Conservation (phyloP, 345 rosid genomes). For the Melaleuca quinquenervia region DNA sequence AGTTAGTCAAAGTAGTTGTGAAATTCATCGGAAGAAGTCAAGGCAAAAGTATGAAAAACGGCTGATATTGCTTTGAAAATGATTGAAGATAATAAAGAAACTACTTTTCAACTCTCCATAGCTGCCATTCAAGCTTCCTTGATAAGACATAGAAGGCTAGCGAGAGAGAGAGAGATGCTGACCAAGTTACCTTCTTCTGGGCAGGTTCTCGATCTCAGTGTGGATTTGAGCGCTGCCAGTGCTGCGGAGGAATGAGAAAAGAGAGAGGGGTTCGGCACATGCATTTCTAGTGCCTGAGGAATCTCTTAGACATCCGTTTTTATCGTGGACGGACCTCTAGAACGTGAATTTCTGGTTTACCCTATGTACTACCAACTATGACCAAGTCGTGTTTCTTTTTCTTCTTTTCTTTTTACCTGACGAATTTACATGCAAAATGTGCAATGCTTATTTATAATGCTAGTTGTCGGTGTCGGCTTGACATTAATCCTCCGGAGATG, state of each 20-base stretch:
- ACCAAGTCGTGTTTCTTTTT: not conserved
- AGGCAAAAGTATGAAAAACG: not conserved
- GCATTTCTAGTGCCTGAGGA: not conserved
- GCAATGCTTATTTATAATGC: not conserved
- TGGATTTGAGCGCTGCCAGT: slow-evolving; percentile 90
- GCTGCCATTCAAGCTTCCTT: not conserved
- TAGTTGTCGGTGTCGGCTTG: not conserved
- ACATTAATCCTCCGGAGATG: not conserved
- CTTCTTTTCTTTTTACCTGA: not conserved
- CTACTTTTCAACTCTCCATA: not conserved
- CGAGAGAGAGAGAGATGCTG: not conserved
- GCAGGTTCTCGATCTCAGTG: slow-evolving; percentile 77
- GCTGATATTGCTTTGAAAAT: not conserved
- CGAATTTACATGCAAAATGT: not conserved
- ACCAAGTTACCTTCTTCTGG: not conserved
- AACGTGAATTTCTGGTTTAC: not conserved
- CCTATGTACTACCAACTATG: not conserved
- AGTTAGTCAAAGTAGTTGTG: not conserved
- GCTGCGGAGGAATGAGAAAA: slow-evolving; percentile 70
- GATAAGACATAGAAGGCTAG: not conserved
- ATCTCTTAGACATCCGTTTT: not conserved
- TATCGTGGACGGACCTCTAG: not conserved
- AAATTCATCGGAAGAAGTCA: not conserved
- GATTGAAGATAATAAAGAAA: not conserved
- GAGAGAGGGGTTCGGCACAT: not conserved